Conservation (phyloP, 306 rosid genomes). For the Dalbergia cultrata region DNA sequence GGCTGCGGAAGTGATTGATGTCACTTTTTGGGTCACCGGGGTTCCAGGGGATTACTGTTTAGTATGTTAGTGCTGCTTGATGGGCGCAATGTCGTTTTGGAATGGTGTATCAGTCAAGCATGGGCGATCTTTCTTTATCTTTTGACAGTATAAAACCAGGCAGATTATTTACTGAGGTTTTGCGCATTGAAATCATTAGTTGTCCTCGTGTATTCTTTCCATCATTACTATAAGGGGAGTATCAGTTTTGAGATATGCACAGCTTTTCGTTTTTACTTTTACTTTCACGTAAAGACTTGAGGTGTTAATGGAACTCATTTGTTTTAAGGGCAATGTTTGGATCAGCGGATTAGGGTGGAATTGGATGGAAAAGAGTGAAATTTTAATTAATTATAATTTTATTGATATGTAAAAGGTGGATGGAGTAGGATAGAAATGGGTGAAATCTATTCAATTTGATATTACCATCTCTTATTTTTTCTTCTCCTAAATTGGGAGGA, state of each 20-base stretch:
- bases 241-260: slow-evolving; percentile 48
- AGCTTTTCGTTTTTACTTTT: slow-evolving; percentile 22
- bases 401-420: too few relatives aligned
- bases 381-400: too few relatives aligned
- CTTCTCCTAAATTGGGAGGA: too few relatives aligned
- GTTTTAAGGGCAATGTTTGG: background rate
- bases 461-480: too few relatives aligned
- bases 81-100: slow-evolving; percentile 30
- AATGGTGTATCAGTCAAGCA: slow-evolving; percentile 33
- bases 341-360: too few relatives aligned
- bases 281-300: background rate
- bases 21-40: slow-evolving; percentile 23
- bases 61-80: slow-evolving; percentile 34
- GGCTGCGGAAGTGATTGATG: slow-evolving; percentile 44
- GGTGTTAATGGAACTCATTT: background rate
- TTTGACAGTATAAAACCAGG: slow-evolving; percentile 33
- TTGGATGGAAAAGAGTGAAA: too few relatives aligned
- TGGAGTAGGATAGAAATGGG: too few relatives aligned
- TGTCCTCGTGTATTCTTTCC: slow-evolving; percentile 44
- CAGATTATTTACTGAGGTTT: slow-evolving; percentile 44
- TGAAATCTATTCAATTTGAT: too few relatives aligned
- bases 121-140: slow-evolving; percentile 34
- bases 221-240: slow-evolving; percentile 44
- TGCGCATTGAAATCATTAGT: slow-evolving; percentile 39
- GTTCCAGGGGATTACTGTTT: slow-evolving; percentile 3